phyloP scores from a whole-genome alignment of 192 early-diverging fungal genomes.

The Obelidium mucronatum region DNA sequence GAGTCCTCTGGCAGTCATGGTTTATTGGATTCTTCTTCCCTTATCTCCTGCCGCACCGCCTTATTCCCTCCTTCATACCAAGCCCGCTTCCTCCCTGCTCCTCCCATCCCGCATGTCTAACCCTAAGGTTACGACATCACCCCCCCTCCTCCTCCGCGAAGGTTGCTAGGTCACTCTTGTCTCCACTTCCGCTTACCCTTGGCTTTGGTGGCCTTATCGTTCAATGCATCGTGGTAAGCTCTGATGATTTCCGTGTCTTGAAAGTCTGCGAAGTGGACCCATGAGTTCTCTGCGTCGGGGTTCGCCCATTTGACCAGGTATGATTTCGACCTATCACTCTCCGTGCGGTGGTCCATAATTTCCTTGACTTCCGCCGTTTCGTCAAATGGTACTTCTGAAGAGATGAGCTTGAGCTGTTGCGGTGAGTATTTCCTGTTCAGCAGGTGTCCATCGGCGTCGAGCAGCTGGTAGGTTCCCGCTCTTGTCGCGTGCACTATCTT shows the following conservation, averaged over 20 bases:
- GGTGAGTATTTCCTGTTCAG: neutral
- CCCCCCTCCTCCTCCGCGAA: too few relatives aligned
- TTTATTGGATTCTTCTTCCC: too few relatives aligned
- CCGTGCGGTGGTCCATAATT: neutral
- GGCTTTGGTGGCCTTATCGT: too few relatives aligned
- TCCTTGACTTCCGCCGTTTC: neutral
- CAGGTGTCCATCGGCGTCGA: neutral
- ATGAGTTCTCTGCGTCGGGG: neutral
- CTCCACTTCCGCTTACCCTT: too few relatives aligned
- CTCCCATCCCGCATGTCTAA: too few relatives aligned
- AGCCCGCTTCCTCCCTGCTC: too few relatives aligned
- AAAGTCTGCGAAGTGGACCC: neutral
- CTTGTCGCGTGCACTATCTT: neutral
- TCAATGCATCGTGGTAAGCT: neutral
- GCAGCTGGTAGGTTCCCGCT: neutral
- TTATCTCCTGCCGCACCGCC: too few relatives aligned
- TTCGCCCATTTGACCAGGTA: neutral
- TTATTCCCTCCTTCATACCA: too few relatives aligned
- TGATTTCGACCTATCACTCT: neutral
- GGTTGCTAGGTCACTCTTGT: too few relatives aligned
- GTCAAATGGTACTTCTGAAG: neutral
- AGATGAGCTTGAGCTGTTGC: slow-evolving; percentile 4
- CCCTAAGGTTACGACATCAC: too few relatives aligned
- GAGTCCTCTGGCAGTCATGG: too few relatives aligned
- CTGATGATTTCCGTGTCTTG: neutral